Evolutionary conservation across 306 rosid genomes (phyloP).

Genomic region (Medicago lupulina): DNA sequence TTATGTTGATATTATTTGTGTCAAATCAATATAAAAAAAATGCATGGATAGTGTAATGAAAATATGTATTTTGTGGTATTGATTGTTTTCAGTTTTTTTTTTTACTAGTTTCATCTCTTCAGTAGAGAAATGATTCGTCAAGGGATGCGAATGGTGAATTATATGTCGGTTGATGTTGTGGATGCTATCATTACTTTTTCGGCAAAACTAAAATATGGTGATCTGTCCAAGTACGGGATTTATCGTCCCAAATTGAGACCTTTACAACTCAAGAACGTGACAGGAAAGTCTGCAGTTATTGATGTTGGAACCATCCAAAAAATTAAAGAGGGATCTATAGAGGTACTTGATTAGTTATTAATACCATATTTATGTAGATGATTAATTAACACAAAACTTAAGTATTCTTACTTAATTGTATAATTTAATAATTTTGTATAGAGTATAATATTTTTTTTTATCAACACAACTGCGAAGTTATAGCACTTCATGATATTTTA

Average conservation of each 20-base stretch:
- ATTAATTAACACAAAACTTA: too few species aligned
- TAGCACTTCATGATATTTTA: too few species aligned
- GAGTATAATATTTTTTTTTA: too few species aligned
- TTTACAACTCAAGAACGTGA: slow-evolving; percentile 40
- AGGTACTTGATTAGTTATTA: slow-evolving; percentile 38
- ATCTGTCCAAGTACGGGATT: slow-evolving; percentile 50
- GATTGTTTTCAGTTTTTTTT: background rate
- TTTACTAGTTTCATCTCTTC: slow-evolving; percentile 53
- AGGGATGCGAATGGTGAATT: slow-evolving; percentile 52
- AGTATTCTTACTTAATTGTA: too few species aligned
- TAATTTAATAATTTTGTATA: background rate
- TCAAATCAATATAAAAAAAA: too few species aligned
- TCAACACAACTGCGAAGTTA: too few species aligned
- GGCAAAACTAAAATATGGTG: slow-evolving; percentile 38
- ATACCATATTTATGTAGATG: background rate
- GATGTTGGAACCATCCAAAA: slow-evolving; percentile 59
- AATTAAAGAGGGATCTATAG: slow-evolving; percentile 49
- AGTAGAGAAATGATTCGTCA: slow-evolving; percentile 44
- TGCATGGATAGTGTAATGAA: background rate
- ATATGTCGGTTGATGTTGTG: slow-evolving; percentile 35
- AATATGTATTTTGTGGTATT: background rate
- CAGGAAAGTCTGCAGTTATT: slow-evolving; percentile 53
- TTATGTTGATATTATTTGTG: too few species aligned
- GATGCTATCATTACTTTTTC: slow-evolving; percentile 22
- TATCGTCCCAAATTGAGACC: slow-evolving; percentile 56